Evolutionary conservation across 2,329 filamentous ascomycete genomes (phyloP).

Genomic region (Periconia sp.): DNA sequence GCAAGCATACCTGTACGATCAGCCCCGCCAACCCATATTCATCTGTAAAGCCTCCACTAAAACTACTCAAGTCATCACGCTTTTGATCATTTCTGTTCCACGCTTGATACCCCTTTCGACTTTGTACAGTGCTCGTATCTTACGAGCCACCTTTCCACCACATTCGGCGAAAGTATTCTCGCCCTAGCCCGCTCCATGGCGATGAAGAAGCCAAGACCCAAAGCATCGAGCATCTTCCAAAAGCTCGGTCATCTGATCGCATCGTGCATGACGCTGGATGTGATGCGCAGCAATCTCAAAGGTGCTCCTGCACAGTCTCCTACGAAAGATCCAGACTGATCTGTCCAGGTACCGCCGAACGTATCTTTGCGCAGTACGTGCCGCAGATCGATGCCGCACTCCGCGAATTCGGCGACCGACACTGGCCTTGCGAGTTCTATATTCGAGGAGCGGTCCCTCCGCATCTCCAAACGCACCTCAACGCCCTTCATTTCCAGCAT

Average conservation of each 20-base stretch:
- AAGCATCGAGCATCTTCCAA: conserved; percentile 40
- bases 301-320: conserved; percentile 11
- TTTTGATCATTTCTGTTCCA: conserved; percentile 51
- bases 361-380: conserved; percentile 38
- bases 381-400: conserved; percentile 47
- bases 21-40: background rate
- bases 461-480: conserved; percentile 37
- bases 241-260: conserved; percentile 51
- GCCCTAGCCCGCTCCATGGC: conserved; percentile 47
- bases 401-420: conserved; percentile 47
- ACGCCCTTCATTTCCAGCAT: conserved; percentile 46
- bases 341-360: conserved; percentile 18
- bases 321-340: conserved; percentile 38
- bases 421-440: conserved; percentile 51
- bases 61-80: conserved; percentile 26
- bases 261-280: conserved; percentile 54
- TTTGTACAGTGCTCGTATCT: conserved; percentile 51
- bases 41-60: background rate
- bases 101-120: conserved; percentile 51
- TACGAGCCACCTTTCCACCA: conserved; percentile 48
- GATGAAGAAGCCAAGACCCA: conserved; percentile 29
- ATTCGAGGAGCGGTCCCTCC: conserved; percentile 40
- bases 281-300: conserved; percentile 38
- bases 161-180: conserved; percentile 53
- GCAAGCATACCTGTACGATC: conserved; percentile 47